Base-by-base conservation (phyloP, 495 filamentous ascomycete species). In the Talaromyces liani region DNA sequence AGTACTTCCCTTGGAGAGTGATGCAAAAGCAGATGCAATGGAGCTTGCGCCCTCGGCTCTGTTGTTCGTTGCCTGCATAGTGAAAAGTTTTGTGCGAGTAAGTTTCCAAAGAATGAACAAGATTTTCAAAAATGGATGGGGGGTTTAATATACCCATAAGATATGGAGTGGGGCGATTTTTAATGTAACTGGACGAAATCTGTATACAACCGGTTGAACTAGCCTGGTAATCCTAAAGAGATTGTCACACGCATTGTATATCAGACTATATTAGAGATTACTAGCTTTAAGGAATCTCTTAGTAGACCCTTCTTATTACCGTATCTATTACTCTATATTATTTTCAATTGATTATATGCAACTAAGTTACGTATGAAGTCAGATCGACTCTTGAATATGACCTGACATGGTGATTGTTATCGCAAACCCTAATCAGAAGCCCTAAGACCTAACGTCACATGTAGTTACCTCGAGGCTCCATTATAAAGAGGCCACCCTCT, bases 21-120 rank as follows among this genome's bases (percentile, higher is more conserved):
- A 59, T 12, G 33, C 57, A 41, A 59, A 59, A 41, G 57, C 57
- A 4, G 57, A 36, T 22, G 57, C 57, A 41, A 59, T 59, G 10
- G 57, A 59, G 33, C 57, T 59, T 20, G 57, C 31, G 31, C 57
- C 31, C 31, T 59, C 57, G 20, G 29, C 12, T 59, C 57, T 59
- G n/a, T 59, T 59, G 18, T 22, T 59, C 10, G 57, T 59, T 59
- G 57, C 16, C 14, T 59, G 57, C 57, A 59, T 59, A 18, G 7
- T 59, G 57, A 4, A 4, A 49, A 9, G 18, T 7, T 49, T 10
- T n/a, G 5, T 20, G 18, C 18, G n/a, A 49, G n/a, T 49, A 49
- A 45, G 1, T 2, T 41, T 9, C 16, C 41, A 20, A 49, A 49
- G 41, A 18, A 20, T n/a, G n/a, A 6, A 9, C 4, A 49, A 20